phyloP scores from a whole-genome alignment of 129 eudicot genomes.

The Gnaphalium uliginosum region DNA sequence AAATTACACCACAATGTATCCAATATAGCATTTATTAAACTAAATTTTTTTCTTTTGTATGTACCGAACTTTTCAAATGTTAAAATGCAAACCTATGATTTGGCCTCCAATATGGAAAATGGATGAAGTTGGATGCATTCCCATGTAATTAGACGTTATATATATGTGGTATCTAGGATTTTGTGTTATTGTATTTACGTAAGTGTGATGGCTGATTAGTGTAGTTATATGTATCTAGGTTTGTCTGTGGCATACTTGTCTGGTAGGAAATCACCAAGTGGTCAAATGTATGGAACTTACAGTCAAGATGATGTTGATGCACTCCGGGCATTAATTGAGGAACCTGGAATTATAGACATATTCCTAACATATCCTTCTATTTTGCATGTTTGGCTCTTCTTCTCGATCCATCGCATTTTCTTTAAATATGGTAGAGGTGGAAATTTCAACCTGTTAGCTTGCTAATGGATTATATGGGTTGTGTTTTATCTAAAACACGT shows the following conservation, averaged over 20 bases:
- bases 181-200: neutral
- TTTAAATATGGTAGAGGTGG: too few relatives aligned
- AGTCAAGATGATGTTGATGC: constrained; percentile 95
- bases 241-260: constrained; percentile 93
- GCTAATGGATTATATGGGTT: neutral
- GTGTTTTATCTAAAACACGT: neutral
- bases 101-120: too few relatives aligned
- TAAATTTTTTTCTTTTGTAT: too few relatives aligned
- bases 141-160: neutral
- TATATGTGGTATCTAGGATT: neutral
- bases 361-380: constrained; percentile 91
- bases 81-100: too few relatives aligned
- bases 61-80: too few relatives aligned
- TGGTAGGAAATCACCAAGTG: constrained; percentile 77
- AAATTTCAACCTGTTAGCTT: neutral
- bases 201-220: constrained; percentile 30
- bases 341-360: constrained; percentile 81
- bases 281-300: constrained; percentile 76
- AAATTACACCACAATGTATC: too few relatives aligned
- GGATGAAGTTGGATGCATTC: too few relatives aligned
- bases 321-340: constrained; percentile 90
- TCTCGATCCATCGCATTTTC: too few relatives aligned
- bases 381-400: neutral
- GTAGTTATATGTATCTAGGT: constrained; percentile 53
- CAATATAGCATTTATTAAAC: too few relatives aligned